A percentile compares a stretch with the other conserved stretches of the same genome.
These are phyloP conservation scores for Lotus japonicus DNA, from an alignment of 306 rosid genomes.

Conservation along the genomic window DNA sequence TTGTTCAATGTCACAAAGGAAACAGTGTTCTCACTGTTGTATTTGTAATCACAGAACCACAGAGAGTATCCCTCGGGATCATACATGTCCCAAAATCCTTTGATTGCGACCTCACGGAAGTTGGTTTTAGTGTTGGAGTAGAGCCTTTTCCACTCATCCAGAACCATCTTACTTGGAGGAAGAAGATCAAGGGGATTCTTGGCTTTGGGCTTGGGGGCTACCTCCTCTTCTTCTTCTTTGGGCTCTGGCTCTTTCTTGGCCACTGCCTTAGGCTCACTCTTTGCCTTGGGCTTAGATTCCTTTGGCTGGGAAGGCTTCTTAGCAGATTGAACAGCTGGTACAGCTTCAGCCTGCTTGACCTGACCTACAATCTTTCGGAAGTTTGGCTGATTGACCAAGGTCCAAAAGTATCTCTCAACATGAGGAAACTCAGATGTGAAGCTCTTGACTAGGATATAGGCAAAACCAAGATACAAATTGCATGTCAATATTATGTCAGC, in stretches of 20 bases:
- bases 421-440: conserved; percentile 26
- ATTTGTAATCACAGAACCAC: conserved; percentile 81
- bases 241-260: no score
- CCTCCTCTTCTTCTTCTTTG: no score
- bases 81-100: conserved; percentile 89
- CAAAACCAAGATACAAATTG: conserved; percentile 46
- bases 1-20: conserved; percentile 73
- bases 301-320: no score
- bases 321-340: no score
- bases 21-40: conserved; percentile 69
- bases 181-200: conserved; percentile 35
- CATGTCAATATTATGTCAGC: conserved; percentile 63
- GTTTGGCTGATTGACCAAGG: not conserved
- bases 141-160: conserved; percentile 84
- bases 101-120: conserved; percentile 61
- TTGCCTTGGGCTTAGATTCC: no score
- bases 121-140: conserved; percentile 31
- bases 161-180: conserved; percentile 50
- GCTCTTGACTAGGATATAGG: conserved; percentile 40
- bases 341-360: conserved; percentile 40
- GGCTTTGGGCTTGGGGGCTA: conserved; percentile 62
- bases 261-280: no score
- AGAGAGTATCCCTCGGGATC: conserved; percentile 85
- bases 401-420: not conserved
- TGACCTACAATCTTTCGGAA: conserved; percentile 52